Base-by-base conservation (phyloP, 805 yeast species). In the Candida nemodendra region DNA sequence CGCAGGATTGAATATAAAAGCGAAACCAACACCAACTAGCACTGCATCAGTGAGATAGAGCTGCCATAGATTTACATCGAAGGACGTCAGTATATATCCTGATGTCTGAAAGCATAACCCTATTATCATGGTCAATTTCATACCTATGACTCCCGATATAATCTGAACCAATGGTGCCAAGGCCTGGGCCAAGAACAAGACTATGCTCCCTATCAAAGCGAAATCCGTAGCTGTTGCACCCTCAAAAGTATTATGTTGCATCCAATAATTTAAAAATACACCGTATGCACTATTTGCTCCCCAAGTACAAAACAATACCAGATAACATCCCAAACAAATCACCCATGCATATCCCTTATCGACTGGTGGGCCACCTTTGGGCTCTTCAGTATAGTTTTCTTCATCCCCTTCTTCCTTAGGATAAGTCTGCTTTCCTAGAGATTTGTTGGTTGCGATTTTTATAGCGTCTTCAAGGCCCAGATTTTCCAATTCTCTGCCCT, bases 341-440 rank as follows among this genome's bases (percentile, higher is more conserved):
- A 76, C 71, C 84, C 86, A 81, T 3, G 81, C 81, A 47, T 79
- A 78, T 0, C 86, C 85, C 16, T 78, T 77, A 52, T 69, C 58
- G n/a, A 39, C 30, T 9, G 78, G 76, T 0, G 68, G 66, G 8
- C 45, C 38, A 29, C 57, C 62, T 9, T 37, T 33, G 12, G 12
- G 16, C 5, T 54, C 56, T 5, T 24, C 17, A 13, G 34, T 12
- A 23, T 34, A 35, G 18, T 29, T 36, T 17, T 21, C 39, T 12
- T 34, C 38, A 16, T 35, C 29, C 12, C 39, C 40, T 14, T 23
- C 34, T 22, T 38, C 39, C 15, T 40, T 37, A 18, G 19, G 18
- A 18, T 7, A 21, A 26, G 16, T 28, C 39, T 39, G 5, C 33
- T 39, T 30, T 18, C 30, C 12, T 13, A 17, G 16, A 14, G 54